Evolutionary conservation across 257 asterid genomes (phyloP).

Genomic region (Solanum neorickii): DNA sequence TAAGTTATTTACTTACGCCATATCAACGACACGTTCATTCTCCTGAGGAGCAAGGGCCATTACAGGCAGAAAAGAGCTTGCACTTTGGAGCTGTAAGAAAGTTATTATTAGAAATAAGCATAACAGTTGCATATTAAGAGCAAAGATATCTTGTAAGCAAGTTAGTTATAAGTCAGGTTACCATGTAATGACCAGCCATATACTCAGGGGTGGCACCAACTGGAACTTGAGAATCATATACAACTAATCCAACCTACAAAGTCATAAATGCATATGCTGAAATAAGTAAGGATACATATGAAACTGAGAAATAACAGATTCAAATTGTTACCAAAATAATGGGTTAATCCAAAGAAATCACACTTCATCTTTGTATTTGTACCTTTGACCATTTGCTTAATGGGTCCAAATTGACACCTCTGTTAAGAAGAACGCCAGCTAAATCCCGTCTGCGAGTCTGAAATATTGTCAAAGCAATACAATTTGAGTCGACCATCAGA

Average conservation of each 20-base stretch:
- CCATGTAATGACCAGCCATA: conserved; percentile 99
- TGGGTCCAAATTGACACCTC: conserved; percentile 98
- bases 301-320: background rate
- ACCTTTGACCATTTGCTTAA: conserved; percentile 98
- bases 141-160: background rate
- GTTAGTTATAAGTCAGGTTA: conserved; percentile 7
- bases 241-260: conserved; percentile 83
- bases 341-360: background rate
- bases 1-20: conserved; percentile 62
- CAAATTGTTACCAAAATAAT: background rate
- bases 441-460: conserved; percentile 92
- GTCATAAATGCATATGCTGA: background rate
- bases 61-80: conserved; percentile 89
- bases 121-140: background rate
- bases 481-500: background rate
- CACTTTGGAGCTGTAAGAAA: conserved; percentile 71
- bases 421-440: conserved; percentile 82
- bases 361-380: conserved; percentile 21
- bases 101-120: conserved; percentile 13
- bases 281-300: background rate
- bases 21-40: conserved; percentile 75
- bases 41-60: conserved; percentile 99
- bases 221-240: conserved; percentile 91
- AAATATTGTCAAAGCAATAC: background rate
- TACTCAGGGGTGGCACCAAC: conserved; percentile 95